phyloP scores from a whole-genome alignment of 371 early-diverging fungal genomes.

The Aphelidium insulamus region DNA sequence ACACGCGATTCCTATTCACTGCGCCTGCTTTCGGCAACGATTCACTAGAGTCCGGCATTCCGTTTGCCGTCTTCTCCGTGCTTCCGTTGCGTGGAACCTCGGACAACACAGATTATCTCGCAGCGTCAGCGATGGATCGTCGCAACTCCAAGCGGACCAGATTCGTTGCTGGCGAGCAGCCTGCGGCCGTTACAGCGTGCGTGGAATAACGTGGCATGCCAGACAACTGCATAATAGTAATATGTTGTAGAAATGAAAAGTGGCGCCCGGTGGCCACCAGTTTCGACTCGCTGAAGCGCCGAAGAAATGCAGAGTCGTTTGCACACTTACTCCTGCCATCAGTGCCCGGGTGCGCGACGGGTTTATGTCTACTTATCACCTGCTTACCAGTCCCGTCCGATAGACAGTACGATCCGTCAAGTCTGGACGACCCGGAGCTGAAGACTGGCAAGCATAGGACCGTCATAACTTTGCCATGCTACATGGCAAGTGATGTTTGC shows the following conservation, averaged over 20 bases:
- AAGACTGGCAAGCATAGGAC: conserved; percentile 27
- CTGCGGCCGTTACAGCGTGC: too few species aligned
- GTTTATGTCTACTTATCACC: not conserved
- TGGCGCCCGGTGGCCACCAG: conserved; percentile 18
- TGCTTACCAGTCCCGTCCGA: not conserved
- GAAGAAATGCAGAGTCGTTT: conserved; percentile 16
- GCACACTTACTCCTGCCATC: conserved; percentile 11
- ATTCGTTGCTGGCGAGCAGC: not conserved
- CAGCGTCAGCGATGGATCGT: conserved; percentile 20
- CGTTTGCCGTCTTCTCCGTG: conserved; percentile 13
- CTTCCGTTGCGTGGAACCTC: conserved; percentile 12
- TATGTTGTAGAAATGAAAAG: not conserved
- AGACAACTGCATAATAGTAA: not conserved
- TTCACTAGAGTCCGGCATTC: too few species aligned
- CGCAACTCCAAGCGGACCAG: not conserved
- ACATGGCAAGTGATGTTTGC: conserved; percentile 12
- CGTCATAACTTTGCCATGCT: conserved; percentile 29
- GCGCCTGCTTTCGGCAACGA: too few species aligned
- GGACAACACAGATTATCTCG: conserved; percentile 6
- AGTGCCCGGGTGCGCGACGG: not conserved
- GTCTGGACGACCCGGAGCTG: conserved; percentile 40
- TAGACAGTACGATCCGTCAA: conserved; percentile 14
- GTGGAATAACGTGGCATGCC: too few species aligned
- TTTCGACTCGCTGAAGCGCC: conserved; percentile 11
- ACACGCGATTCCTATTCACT: too few species aligned